Percentiles rank a stretch among this genome's conserved stretches.
These are phyloP conservation scores for Cercospora brassicicola DNA, from an alignment of 2,329 filamentous ascomycete species.

Conservation along the genomic window DNA sequence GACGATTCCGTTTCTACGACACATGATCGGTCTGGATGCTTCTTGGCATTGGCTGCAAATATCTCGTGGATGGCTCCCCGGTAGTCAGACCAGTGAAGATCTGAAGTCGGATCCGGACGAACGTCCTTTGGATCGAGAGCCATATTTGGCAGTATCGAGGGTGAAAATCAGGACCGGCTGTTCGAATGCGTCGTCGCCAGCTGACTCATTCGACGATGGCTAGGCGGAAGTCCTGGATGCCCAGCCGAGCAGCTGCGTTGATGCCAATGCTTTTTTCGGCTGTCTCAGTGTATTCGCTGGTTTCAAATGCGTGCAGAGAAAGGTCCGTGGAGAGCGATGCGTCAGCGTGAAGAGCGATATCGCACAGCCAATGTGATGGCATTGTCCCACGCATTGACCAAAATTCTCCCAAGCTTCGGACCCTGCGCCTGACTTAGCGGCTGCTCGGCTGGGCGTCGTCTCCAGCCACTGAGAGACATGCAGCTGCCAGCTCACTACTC, in stretches of 20 bases:
- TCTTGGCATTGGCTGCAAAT: constrained; percentile 65
- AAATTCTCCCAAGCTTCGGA: not conserved
- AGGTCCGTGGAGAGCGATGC: not conserved
- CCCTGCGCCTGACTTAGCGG: not conserved
- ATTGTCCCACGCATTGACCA: constrained; percentile 7
- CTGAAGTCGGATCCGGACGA: constrained; percentile 63
- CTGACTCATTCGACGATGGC: constrained; percentile 9
- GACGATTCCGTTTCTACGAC: constrained; percentile 64
- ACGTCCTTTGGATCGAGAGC: constrained; percentile 33
- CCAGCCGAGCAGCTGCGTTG: not conserved
- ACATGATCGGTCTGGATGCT: constrained; percentile 67
- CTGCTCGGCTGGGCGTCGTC: not conserved
- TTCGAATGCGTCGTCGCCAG: not conserved
- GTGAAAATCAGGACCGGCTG: not conserved
- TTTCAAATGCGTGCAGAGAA: not conserved
- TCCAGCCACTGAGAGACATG: not conserved
- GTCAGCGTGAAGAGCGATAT: constrained; percentile 11
- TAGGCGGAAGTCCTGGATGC: not conserved
- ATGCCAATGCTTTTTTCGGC: not conserved
- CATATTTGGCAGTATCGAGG: constrained; percentile 22
- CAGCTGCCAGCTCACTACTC: constrained; percentile 3
- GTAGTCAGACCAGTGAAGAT: constrained; percentile 68
- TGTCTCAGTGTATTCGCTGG: not conserved
- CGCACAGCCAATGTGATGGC: constrained; percentile 11
- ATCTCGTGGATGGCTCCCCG: constrained; percentile 68